These are phyloP conservation scores for Ophiocordyceps sinensis DNA, from an alignment of 2,329 filamentous ascomycete genomes.

Conservation along the genomic window DNA sequence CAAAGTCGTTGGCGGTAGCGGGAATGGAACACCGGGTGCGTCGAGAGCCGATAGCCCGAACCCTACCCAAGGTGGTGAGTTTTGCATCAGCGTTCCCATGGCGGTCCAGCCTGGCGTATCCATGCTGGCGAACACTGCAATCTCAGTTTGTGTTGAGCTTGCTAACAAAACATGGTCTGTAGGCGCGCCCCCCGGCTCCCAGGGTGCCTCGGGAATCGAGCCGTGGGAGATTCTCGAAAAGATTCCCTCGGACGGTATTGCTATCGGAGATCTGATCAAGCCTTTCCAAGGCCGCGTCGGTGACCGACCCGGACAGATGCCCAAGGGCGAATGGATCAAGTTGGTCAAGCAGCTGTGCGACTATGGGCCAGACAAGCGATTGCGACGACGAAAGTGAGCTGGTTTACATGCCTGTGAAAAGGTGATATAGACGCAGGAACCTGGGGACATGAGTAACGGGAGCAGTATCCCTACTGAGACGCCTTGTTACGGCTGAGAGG, in stretches of 20 bases:
- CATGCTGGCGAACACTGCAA: neutral
- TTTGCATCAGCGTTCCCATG: neutral
- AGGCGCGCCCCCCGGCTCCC: conserved; percentile 21
- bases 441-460: too few species aligned
- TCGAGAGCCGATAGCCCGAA: conserved; percentile 50
- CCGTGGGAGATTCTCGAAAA: conserved; percentile 39
- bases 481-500: too few species aligned
- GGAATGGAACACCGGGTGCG: conserved; percentile 37
- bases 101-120: neutral
- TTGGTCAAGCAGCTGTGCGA: conserved; percentile 41
- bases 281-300: conserved; percentile 39
- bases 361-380: conserved; percentile 40
- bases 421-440: neutral
- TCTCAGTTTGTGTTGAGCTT: neutral
- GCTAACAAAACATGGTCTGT: conserved; percentile 1
- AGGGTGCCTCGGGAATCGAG: conserved; percentile 23
- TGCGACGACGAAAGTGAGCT: conserved; percentile 23
- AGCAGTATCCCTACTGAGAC: too few species aligned
- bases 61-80: conserved; percentile 25
- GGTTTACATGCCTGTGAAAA: neutral
- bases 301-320: conserved; percentile 34
- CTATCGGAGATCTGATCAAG: conserved; percentile 37
- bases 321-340: conserved; percentile 40
- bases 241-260: conserved; percentile 39
- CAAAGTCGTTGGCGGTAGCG: conserved; percentile 33